Evolutionary conservation across 2,329 filamentous ascomycete genomes (phyloP), one percentile per base, ranked within the genome.

Genomic region (Talaromyces sp.): DNA sequence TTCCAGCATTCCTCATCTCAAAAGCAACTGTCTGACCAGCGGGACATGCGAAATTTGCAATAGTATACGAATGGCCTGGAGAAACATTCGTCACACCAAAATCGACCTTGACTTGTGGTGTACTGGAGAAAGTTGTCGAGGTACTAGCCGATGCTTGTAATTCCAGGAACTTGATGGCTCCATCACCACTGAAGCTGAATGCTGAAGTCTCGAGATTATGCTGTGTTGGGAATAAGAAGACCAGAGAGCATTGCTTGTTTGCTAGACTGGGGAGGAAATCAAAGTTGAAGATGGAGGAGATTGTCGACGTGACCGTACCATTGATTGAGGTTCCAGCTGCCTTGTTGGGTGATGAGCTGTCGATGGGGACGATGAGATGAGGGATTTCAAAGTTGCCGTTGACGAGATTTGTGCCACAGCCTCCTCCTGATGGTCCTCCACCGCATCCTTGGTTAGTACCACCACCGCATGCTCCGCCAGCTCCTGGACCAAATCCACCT

Each of bases 231-330:
- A 88, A 82, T 45, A 87, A 75, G 80, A 89, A 89, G 58, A 85
- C 75, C 8, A 89, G 75, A 57, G 78, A 81, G 75, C 86, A 89
- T 66, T 81, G 81, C 72, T 83, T 82, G 63, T 81, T 83, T 8
- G 75, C 64, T 64, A 83, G 78, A 5, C 73, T 70, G 3, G 70
- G 61, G 1, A 81, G 82, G 43, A 89, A 81, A 66, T 87, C 84
- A 72, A 89, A 89, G 75, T 87, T 87, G 80, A 86, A 89, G 66
- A 88, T 80, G 11, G 81, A 80, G 9, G 81, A 81, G 51, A 81
- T 70, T 19, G 71, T 75, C 17, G 76, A 70, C 11, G 80, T 81
- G 37, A 87, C 75, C 10, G 79, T 78, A 55, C 84, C 85, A 62
- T 81, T 80, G 72, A 76, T 81, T 1, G 77, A 78, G 1, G 80